These are phyloP conservation scores for Neotropicomus parvogracilis DNA, from an alignment of 1,284 basidiomycete genomes.

Conservation along the genomic window DNA sequence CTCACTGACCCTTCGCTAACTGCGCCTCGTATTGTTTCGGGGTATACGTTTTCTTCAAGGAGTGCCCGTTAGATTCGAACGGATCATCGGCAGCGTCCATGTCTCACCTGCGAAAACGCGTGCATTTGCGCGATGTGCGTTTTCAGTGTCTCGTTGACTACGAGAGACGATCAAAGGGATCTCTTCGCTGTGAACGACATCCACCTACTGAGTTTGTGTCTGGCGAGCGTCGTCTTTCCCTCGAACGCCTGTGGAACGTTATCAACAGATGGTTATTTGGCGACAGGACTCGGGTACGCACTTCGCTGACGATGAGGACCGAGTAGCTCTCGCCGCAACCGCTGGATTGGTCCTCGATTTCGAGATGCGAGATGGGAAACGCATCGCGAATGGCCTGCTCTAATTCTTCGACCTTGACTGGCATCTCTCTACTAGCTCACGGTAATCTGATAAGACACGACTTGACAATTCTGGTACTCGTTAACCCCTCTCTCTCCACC, in stretches of 20 bases:
- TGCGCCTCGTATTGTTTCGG: slow-evolving; percentile 63
- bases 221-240: slow-evolving; percentile 68
- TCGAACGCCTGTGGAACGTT: slow-evolving; percentile 54
- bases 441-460: slow-evolving; percentile 13
- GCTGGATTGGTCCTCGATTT: slow-evolving; percentile 70
- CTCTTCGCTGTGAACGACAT: neutral
- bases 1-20: slow-evolving; percentile 40
- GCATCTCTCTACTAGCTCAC: slow-evolving; percentile 44
- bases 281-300: slow-evolving; percentile 28
- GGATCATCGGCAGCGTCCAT: neutral
- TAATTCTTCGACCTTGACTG: slow-evolving; percentile 51
- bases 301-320: slow-evolving; percentile 72
- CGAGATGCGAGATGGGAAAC: slow-evolving; percentile 59
- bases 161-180: neutral
- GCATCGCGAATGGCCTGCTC: slow-evolving; percentile 58
- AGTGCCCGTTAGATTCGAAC: slow-evolving; percentile 1
- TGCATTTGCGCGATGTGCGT: slow-evolving; percentile 73
- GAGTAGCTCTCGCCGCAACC: slow-evolving; percentile 77
- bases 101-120: slow-evolving; percentile 75
- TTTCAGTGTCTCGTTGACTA: slow-evolving; percentile 75
- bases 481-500: slow-evolving; percentile 5
- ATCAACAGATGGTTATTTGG: neutral
- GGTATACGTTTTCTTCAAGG: slow-evolving; percentile 66
- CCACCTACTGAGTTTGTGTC: slow-evolving; percentile 61
- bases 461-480: neutral